Conservation (phyloP, 2,329 filamentous ascomycete genomes). For the Lecanicillium sp. region DNA sequence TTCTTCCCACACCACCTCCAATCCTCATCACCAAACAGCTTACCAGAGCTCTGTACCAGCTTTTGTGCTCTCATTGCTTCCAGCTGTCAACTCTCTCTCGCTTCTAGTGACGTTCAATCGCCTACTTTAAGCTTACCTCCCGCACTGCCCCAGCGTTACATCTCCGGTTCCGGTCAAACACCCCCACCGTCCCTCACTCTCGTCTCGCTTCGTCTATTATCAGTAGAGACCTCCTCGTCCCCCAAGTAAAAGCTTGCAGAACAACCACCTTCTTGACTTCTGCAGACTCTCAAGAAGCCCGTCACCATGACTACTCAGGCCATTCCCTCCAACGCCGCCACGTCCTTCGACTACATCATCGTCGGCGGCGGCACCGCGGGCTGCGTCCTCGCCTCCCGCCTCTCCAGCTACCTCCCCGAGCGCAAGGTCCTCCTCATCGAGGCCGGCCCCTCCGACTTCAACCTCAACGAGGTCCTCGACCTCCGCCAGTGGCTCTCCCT, state of each 20-base stretch:
- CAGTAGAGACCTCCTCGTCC: not conserved
- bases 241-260: not conserved
- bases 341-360: conserved; percentile 77
- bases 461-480: conserved; percentile 79
- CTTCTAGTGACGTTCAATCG: conserved; percentile 7
- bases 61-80: not conserved
- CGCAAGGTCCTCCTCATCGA: conserved; percentile 80
- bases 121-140: not conserved
- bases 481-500: conserved; percentile 82
- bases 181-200: not conserved
- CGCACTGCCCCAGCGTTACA: not conserved
- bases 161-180: conserved; percentile 9
- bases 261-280: not conserved
- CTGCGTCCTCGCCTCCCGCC: conserved; percentile 74
- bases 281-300: not conserved
- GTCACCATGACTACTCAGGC: conserved; percentile 60
- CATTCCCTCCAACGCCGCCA: conserved; percentile 56
- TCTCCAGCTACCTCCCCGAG: conserved; percentile 76
- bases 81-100: not conserved
- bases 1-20: not conserved
- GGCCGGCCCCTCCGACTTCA: conserved; percentile 82
- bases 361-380: conserved; percentile 82
- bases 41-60: too few species aligned
- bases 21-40: not conserved
- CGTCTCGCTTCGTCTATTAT: not conserved